A percentile compares a stretch with the other conserved stretches of the same genome.
phyloP scores from a whole-genome alignment of 164 flowering plant genomes.

The Nymphaea thermarum region DNA sequence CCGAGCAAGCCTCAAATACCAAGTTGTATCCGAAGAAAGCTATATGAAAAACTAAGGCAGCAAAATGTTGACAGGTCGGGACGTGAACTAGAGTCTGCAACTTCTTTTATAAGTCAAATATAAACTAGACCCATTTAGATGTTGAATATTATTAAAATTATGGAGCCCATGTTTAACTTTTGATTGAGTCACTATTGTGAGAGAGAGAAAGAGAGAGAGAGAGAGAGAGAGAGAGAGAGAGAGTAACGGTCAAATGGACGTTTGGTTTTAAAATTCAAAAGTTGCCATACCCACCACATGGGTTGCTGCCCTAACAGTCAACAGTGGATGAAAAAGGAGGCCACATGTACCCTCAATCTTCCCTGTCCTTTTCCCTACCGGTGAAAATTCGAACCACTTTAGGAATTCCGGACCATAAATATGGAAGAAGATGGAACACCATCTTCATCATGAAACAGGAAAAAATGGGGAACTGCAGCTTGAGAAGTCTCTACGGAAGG shows the following conservation, averaged over 20 bases:
- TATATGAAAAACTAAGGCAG: too few species aligned
- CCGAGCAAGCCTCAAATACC: too few species aligned
- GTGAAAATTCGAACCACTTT: not conserved
- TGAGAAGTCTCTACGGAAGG: constrained; percentile 16
- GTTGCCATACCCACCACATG: not conserved
- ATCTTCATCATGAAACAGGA: not conserved
- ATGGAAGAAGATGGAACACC: not conserved
- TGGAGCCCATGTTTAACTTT: too few species aligned
- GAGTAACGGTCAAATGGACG: not conserved
- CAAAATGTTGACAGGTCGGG: too few species aligned
- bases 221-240: not conserved
- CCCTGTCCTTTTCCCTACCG: not conserved
- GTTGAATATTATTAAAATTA: too few species aligned
- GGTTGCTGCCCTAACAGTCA: not conserved
- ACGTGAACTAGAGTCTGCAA: too few species aligned
- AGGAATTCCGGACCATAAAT: not conserved
- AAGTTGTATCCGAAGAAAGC: too few species aligned
- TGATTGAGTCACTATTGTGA: too few species aligned
- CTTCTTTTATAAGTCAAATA: too few species aligned
- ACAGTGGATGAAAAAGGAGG: not conserved
- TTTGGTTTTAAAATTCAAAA: not conserved
- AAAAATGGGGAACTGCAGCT: constrained; percentile 55
- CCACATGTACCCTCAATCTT: not conserved
- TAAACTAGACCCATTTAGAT: too few species aligned
- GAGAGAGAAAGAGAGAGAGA: not conserved